These are phyloP conservation scores for Yamadazyma oceani DNA, from an alignment of 1,139 yeast species.

Conservation along the genomic window DNA sequence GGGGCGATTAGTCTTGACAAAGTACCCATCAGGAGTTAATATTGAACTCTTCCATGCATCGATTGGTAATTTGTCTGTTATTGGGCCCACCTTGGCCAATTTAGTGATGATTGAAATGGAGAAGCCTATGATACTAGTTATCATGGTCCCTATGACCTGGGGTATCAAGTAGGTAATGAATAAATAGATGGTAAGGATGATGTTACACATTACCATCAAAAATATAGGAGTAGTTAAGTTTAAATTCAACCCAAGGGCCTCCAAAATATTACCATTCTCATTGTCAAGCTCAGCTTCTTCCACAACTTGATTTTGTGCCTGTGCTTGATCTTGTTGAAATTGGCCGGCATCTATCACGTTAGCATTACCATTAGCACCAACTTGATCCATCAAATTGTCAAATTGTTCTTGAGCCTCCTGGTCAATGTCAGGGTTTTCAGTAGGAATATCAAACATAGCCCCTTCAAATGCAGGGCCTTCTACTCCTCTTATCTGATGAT, in stretches of 20 bases:
- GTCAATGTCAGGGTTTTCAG: constrained; percentile 1
- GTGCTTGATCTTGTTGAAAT: constrained; percentile 3
- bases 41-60: not conserved
- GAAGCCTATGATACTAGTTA: constrained; percentile 19
- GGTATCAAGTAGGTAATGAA: constrained; percentile 55
- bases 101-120: constrained; percentile 4
- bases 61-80: not conserved
- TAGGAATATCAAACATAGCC: not conserved
- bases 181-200: constrained; percentile 43
- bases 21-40: constrained; percentile 2
- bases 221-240: constrained; percentile 37
- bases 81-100: constrained; percentile 2
- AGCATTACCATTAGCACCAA: not conserved
- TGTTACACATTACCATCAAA: constrained; percentile 39
- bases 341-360: not conserved
- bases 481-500: not conserved
- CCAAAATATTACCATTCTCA: constrained; percentile 28
- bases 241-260: constrained; percentile 37
- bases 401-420: constrained; percentile 2
- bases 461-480: not conserved
- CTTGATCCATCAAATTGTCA: constrained; percentile 2
- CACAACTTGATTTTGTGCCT: constrained; percentile 12
- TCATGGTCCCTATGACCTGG: constrained; percentile 46
- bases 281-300: constrained; percentile 14
- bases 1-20: constrained; percentile 12